Percentiles rank a stretch among this genome's conserved stretches.
Conservation (phyloP, 768 basidiomycete genomes). For the Calocera viscosa region DNA sequence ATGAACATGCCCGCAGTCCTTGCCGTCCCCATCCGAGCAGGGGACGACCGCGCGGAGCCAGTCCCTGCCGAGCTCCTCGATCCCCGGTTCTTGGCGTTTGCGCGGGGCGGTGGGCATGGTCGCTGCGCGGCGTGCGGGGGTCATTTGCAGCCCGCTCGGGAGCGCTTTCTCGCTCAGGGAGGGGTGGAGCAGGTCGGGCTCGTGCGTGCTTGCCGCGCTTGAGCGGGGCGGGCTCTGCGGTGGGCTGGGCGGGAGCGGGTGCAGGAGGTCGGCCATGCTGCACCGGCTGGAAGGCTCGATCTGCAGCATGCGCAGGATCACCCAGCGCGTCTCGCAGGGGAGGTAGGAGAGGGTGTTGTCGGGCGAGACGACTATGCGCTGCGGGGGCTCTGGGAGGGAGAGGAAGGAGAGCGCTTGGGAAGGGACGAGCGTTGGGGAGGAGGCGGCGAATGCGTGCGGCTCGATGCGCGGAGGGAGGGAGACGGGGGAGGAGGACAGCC, state of each 20-base stretch:
- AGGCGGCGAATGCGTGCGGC: background rate
- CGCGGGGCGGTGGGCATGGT: background rate
- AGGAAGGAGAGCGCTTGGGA: background rate
- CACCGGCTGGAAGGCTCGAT: constrained; percentile 33
- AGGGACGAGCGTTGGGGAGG: background rate
- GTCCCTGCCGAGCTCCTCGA: background rate
- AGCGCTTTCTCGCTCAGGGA: background rate
- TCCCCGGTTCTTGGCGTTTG: background rate
- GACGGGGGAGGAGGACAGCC: background rate
- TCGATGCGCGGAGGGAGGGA: background rate
- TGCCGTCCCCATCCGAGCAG: background rate
- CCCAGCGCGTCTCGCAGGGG: constrained; percentile 32
- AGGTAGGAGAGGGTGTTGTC: constrained; percentile 36
- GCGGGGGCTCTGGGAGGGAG: background rate
- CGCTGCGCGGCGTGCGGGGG: background rate
- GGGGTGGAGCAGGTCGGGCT: background rate
- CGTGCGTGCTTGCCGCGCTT: background rate
- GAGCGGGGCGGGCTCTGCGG: background rate
- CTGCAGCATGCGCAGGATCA: constrained; percentile 34
- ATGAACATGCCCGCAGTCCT: background rate
- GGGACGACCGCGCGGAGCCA: background rate
- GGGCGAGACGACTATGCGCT: constrained; percentile 28
- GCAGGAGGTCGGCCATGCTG: constrained; percentile 32
- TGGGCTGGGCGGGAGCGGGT: background rate
- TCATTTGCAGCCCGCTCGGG: background rate